Evolutionary conservation across 2,329 filamentous ascomycete genomes (phyloP).

Genomic region (Clarireedia monteithiana): DNA sequence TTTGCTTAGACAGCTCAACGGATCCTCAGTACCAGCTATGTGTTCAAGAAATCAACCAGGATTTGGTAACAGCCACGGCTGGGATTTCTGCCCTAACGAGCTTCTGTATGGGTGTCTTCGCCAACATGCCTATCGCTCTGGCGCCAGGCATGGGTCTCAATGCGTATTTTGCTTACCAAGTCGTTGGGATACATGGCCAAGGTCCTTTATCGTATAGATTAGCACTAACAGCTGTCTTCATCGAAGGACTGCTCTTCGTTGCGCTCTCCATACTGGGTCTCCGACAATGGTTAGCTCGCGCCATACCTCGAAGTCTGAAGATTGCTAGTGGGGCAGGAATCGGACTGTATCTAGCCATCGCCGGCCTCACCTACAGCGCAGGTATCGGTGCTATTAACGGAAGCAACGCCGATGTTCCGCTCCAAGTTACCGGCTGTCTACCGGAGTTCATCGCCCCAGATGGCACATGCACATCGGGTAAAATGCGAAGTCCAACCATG

Average conservation of each 20-base stretch:
- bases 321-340: constrained; percentile 81
- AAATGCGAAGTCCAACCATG: constrained; percentile 78
- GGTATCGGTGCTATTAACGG: constrained; percentile 76
- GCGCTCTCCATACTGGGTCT: constrained; percentile 71
- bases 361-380: constrained; percentile 70
- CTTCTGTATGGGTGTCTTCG: constrained; percentile 78
- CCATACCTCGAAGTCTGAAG: constrained; percentile 78
- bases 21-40: constrained; percentile 55
- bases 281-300: constrained; percentile 80
- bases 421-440: constrained; percentile 59
- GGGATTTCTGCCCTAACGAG: constrained; percentile 71
- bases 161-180: constrained; percentile 73
- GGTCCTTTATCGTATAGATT: constrained; percentile 67
- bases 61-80: constrained; percentile 77
- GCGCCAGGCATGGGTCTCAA: constrained; percentile 78
- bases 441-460: constrained; percentile 28
- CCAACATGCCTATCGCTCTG: constrained; percentile 65
- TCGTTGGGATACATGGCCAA: constrained; percentile 69
- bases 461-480: constrained; percentile 57
- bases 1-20: constrained; percentile 10
- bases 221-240: constrained; percentile 79
- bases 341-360: constrained; percentile 64
- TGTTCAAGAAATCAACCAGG: constrained; percentile 44
- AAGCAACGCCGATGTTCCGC: constrained; percentile 58
- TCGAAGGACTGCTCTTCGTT: constrained; percentile 82